Percentiles rank a stretch among this genome's conserved stretches.
Conservation (phyloP, 192 early-diverging fungal species). For the Coemansia sp. region DNA sequence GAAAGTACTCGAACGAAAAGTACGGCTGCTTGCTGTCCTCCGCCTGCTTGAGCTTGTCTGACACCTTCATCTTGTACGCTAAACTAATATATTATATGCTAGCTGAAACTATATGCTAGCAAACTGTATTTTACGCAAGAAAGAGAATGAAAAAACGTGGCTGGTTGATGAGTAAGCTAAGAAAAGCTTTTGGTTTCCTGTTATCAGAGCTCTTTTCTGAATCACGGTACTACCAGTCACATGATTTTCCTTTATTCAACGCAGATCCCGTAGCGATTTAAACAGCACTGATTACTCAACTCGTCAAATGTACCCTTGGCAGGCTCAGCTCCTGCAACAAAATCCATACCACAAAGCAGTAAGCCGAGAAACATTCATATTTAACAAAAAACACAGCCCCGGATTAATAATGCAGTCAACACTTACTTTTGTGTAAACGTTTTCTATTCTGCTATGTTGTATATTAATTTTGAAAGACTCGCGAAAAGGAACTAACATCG, state of each 20-base stretch:
- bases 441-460: too few species aligned
- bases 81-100: not conserved
- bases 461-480: too few species aligned
- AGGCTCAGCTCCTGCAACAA: too few species aligned
- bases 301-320: too few species aligned
- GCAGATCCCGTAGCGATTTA: too few species aligned
- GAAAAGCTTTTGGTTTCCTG: conserved; percentile 9
- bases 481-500: too few species aligned
- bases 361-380: too few species aligned
- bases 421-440: too few species aligned
- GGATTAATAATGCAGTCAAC: too few species aligned
- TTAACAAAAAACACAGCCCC: too few species aligned
- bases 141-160: conserved; percentile 6
- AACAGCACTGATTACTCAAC: too few species aligned
- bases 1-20: conserved; percentile 97
- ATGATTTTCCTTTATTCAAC: not conserved
- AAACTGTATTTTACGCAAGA: not conserved
- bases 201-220: not conserved
- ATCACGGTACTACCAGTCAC: conserved; percentile 4
- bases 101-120: not conserved
- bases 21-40: conserved; percentile 54
- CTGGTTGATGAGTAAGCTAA: not conserved
- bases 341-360: too few species aligned
- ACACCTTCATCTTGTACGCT: conserved; percentile 62
- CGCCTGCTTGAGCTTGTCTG: conserved; percentile 65